Conservation (phyloP, 2,329 filamentous ascomycete species). For the Ceratocystis alfenasii region DNA sequence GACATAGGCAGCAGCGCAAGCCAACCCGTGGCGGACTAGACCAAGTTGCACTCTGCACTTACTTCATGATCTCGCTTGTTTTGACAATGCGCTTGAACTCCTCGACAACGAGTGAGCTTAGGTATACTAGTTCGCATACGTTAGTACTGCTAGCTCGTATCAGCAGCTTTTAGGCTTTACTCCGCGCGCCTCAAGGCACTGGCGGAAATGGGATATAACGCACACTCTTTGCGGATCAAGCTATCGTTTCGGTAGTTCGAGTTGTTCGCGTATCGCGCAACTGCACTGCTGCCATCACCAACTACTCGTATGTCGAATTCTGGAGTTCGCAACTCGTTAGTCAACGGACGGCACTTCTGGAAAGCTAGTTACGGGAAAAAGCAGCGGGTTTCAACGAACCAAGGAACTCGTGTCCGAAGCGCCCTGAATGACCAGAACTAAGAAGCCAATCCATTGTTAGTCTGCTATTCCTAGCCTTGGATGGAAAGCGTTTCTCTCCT, state of each 20-base stretch:
- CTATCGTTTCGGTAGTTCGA: conserved; percentile 99
- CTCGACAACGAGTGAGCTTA: conserved; percentile 77
- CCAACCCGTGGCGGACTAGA: too few relatives aligned
- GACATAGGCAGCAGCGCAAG: not conserved
- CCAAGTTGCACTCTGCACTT: conserved; percentile 27
- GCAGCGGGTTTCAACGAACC: conserved; percentile 41
- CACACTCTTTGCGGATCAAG: conserved; percentile 98
- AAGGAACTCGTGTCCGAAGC: conserved; percentile 95
- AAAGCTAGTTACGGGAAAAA: not conserved
- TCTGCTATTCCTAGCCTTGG: too few relatives aligned
- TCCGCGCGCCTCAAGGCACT: not conserved
- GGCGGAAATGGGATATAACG: conserved; percentile 29
- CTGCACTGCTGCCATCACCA: conserved; percentile 83
- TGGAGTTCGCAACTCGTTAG: conserved; percentile 30
- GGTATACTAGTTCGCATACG: conserved; percentile 60
- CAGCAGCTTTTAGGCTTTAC: too few relatives aligned
- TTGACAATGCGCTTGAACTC: conserved; percentile 98
- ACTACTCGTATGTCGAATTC: conserved; percentile 94
- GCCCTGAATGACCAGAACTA: conserved; percentile 93
- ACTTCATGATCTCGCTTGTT: conserved; percentile 96
- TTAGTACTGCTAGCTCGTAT: not conserved
- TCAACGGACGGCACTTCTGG: conserved; percentile 14
- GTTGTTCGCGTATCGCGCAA: conserved; percentile 96
- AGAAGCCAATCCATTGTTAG: conserved; percentile 12
- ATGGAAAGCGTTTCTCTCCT: too few relatives aligned